These are phyloP conservation scores for Lentinus polychrous DNA, from an alignment of 1,284 basidiomycete genomes.

Conservation along the genomic window DNA sequence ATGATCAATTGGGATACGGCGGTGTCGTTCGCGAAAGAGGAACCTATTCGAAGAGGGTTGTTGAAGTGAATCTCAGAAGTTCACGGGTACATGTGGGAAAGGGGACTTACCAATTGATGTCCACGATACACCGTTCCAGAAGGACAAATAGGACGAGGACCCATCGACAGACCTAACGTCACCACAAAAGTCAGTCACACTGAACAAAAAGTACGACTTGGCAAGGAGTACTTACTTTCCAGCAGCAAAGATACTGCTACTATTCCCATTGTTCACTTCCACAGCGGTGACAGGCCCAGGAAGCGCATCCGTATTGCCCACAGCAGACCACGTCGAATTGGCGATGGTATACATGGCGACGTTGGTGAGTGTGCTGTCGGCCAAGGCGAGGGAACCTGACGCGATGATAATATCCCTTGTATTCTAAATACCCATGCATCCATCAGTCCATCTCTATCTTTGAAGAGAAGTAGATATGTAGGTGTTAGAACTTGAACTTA, in stretches of 20 bases:
- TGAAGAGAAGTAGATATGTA: too few species aligned
- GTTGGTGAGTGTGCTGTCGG: slow-evolving; percentile 24
- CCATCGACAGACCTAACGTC: slow-evolving; percentile 44
- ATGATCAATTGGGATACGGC: slow-evolving; percentile 82
- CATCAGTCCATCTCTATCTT: too few species aligned
- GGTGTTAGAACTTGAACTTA: too few species aligned
- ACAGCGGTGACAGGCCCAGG: slow-evolving; percentile 90
- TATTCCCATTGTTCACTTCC: slow-evolving; percentile 77
- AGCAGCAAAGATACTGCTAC: slow-evolving; percentile 83
- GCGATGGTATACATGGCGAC: slow-evolving; percentile 71
- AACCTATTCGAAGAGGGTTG: slow-evolving; percentile 33
- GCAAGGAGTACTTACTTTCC: slow-evolving; percentile 55
- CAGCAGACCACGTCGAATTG: slow-evolving; percentile 70
- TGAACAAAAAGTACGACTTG: neutral
- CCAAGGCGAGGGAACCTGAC: slow-evolving; percentile 67
- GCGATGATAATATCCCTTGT: slow-evolving; percentile 62
- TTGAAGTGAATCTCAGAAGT: too few species aligned
- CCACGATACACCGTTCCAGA: slow-evolving; percentile 82
- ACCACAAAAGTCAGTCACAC: slow-evolving; percentile 3
- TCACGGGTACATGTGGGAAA: neutral
- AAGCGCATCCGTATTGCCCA: slow-evolving; percentile 61
- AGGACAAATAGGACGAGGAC: slow-evolving; percentile 64
- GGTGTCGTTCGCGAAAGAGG: slow-evolving; percentile 45
- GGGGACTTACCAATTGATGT: slow-evolving; percentile 45
- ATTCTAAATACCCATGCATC: too few species aligned